Evolutionary conservation across 768 basidiomycete species (phyloP), one percentile per base, ranked within the genome.

Genomic region (Termitomyces sp.): DNA sequence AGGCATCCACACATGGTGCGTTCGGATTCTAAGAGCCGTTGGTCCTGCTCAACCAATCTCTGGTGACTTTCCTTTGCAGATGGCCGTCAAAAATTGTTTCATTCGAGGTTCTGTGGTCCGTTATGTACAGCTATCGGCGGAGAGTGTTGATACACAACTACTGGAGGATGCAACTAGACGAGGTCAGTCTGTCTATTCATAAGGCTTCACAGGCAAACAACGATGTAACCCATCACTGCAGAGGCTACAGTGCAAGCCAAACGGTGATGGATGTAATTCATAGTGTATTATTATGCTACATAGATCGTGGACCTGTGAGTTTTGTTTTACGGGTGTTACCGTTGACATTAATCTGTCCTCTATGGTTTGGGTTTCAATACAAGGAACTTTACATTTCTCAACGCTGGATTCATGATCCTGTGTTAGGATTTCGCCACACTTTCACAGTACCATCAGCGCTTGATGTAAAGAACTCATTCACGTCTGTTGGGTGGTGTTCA

Each of bases 51-150:
- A 21, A 8, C 19, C 17, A 27, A 35, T 19, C 6, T 19, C 8
- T 52, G 37, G 5, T 48, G 14, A n/a, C 34, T 44, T 14, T 50
- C 43, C 29, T 32, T 45, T 31, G 41, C 43, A 98, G 96, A 95
- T 98, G 87, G 95, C 96, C 0, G 95, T 99, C 42, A 96, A 95
- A 77, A 98, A 98, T 72, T 97, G 95, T 71, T 99, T 99, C 69
- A 99, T 99, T 65, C 89, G 97, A 42, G 97, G 97, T 61, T 96
- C 94, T 17, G 97, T 98, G 14, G 95, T 99, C 52, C 89, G 97
- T 63, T 99, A 99, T 66, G 97, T 98, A 19, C 92, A 96, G 69
- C 79, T 99, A 54, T 93, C 94, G 3, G 85, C 92, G 25, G 88
- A 91, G 61, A 90, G 90, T 59, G 93, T 99, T 57, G 97, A 99